A percentile compares a stretch with the other conserved stretches of the same genome.
Conservation (phyloP, 306 rosid genomes). For the Carpinus fangiana region DNA sequence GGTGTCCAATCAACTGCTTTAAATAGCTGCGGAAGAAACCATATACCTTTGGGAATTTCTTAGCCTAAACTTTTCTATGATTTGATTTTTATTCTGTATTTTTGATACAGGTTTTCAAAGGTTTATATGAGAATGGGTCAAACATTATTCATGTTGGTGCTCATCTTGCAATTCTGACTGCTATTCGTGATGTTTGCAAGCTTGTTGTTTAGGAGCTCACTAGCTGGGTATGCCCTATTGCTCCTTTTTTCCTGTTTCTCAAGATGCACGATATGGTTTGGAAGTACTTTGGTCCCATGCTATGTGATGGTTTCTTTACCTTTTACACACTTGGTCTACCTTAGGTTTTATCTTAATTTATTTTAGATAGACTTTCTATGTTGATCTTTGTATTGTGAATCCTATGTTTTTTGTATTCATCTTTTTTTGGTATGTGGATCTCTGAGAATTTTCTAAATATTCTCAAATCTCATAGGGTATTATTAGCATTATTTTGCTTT, state of each 20-base stretch:
- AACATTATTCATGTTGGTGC: constrained; percentile 69
- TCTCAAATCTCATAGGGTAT: constrained; percentile 7
- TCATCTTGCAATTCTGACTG: constrained; percentile 82
- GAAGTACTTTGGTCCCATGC: neutral
- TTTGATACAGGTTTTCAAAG: constrained; percentile 70
- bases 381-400: neutral
- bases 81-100: constrained; percentile 8
- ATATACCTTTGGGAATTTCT: neutral
- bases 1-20: constrained; percentile 19
- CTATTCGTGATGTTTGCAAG: constrained; percentile 99
- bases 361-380: neutral
- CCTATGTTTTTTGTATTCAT: neutral
- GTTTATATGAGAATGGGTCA: constrained; percentile 78
- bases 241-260: neutral
- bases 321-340: neutral
- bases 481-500: constrained; percentile 3
- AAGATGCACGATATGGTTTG: neutral
- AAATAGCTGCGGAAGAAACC: neutral
- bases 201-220: constrained; percentile 93
- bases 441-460: neutral
- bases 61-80: neutral
- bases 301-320: neutral
- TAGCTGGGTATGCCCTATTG: constrained; percentile 77
- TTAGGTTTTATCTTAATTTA: neutral
- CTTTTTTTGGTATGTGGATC: neutral